A percentile compares a stretch with the other conserved stretches of the same genome.
Conservation (phyloP, 108 stramenopile genomes). For the Fragilariopsis cylindrus region DNA sequence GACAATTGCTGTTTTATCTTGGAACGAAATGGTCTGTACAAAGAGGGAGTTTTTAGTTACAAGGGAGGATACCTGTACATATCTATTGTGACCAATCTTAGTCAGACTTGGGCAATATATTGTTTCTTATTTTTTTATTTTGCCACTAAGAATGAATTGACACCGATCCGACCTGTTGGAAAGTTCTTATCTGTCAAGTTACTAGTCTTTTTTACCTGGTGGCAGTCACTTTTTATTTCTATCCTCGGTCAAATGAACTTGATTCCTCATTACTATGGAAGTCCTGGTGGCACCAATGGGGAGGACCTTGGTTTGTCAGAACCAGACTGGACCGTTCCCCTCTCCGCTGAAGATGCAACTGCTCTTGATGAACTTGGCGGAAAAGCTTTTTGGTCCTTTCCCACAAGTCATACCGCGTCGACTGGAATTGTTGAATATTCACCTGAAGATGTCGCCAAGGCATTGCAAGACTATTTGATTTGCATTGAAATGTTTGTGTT, state of each 20-base stretch:
- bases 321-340: conserved; percentile 19
- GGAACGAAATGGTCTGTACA: conserved; percentile 71
- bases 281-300: conserved; percentile 6
- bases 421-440: neutral
- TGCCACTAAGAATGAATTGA: conserved; percentile 88
- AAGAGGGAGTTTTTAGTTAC: conserved; percentile 87
- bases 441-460: conserved; percentile 92
- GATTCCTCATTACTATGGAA: conserved; percentile 69
- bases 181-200: conserved; percentile 96
- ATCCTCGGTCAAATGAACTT: conserved; percentile 80
- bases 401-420: neutral
- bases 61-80: conserved; percentile 85
- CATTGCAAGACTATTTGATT: conserved; percentile 95
- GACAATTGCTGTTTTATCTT: conserved; percentile 61
- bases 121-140: conserved; percentile 95
- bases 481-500: conserved; percentile 97
- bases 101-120: conserved; percentile 96
- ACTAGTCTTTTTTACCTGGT: conserved; percentile 97
- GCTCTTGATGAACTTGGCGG: conserved; percentile 32
- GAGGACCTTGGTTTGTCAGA: conserved; percentile 16
- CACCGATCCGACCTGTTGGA: conserved; percentile 88
- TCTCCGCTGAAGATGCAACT: conserved; percentile 26
- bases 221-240: conserved; percentile 86
- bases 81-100: conserved; percentile 85
- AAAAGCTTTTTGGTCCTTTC: conserved; percentile 17